Conservation (phyloP, 257 asterid genomes). For the Vinca minor region DNA sequence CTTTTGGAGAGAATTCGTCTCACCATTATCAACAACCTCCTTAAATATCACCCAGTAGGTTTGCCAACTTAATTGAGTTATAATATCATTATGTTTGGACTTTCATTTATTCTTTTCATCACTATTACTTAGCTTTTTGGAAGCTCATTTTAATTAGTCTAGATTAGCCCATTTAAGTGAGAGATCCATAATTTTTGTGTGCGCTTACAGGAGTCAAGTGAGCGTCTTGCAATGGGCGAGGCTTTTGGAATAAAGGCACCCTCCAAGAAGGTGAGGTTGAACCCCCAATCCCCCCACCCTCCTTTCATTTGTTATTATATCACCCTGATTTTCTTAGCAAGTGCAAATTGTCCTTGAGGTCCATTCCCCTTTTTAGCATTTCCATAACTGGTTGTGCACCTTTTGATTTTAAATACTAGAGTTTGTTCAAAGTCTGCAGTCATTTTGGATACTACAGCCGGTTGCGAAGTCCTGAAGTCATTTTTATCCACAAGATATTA, state of each 20-base stretch:
- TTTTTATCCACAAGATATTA: neutral
- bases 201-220: constrained; percentile 79
- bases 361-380: too few relatives aligned
- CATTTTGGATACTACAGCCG: neutral
- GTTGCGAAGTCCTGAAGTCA: neutral
- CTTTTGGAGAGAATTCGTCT: constrained; percentile 91
- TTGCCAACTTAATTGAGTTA: constrained; percentile 11
- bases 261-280: constrained; percentile 48
- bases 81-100: neutral
- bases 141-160: constrained; percentile 1
- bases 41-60: constrained; percentile 92
- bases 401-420: neutral
- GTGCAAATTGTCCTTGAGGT: neutral
- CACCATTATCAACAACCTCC: constrained; percentile 85
- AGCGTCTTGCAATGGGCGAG: constrained; percentile 90
- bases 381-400: too few relatives aligned
- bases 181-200: neutral
- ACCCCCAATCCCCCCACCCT: neutral
- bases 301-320: neutral
- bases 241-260: constrained; percentile 88
- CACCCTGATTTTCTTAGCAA: neutral
- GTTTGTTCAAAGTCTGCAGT: too few relatives aligned
- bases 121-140: neutral
- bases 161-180: constrained; percentile 5
- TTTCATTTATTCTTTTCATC: neutral